These are phyloP conservation scores for Hondaea fermentalgiana DNA, from an alignment of 108 stramenopile species.

Conservation along the genomic window DNA sequence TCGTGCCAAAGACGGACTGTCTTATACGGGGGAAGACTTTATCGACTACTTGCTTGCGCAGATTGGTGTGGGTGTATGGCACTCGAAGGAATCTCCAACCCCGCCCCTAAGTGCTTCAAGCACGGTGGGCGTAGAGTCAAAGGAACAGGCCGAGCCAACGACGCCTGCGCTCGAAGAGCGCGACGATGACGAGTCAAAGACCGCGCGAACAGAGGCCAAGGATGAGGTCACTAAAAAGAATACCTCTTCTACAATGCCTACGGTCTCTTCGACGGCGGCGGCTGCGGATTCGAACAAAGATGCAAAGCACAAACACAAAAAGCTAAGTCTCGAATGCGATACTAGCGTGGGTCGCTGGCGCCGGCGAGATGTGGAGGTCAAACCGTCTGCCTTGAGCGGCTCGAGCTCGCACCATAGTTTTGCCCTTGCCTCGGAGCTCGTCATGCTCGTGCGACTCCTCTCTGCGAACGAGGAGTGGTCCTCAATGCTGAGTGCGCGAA, in stretches of 20 bases:
- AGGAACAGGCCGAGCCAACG: background rate
- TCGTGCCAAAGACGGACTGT: background rate
- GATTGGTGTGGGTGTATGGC: conserved; percentile 2
- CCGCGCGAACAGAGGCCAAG: too few species aligned
- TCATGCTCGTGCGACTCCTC: background rate
- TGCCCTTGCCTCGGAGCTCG: background rate
- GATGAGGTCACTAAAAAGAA: background rate
- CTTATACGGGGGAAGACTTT: background rate
- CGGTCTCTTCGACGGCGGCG: background rate
- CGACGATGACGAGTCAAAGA: too few species aligned
- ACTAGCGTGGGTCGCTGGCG: background rate
- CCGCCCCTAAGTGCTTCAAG: background rate
- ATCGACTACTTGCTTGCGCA: background rate
- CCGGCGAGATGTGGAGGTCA: background rate
- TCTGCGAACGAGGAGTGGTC: background rate
- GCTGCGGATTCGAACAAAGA: background rate
- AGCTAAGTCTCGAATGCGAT: background rate
- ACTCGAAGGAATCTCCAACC: background rate
- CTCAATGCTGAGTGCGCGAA: background rate
- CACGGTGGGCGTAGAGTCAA: background rate
- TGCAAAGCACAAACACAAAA: background rate
- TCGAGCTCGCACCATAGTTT: background rate
- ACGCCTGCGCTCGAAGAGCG: too few species aligned
- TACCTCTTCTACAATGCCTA: background rate
- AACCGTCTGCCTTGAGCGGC: background rate